These are phyloP conservation scores for Solanum bulbocastanum DNA, from an alignment of 257 asterid species.

Conservation along the genomic window DNA sequence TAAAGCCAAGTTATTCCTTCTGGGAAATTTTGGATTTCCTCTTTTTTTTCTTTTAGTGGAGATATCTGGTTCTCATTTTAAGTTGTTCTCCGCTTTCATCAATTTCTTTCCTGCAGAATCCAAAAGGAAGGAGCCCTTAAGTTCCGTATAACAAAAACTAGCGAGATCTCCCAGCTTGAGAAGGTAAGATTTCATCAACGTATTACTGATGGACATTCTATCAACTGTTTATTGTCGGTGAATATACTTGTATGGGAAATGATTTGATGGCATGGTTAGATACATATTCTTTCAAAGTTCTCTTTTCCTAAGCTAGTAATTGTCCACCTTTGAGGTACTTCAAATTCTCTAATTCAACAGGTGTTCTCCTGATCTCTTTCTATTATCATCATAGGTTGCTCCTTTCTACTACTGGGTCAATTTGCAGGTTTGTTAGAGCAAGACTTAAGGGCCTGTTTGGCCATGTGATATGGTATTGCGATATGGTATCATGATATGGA, in stretches of 20 bases:
- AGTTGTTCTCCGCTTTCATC: not conserved
- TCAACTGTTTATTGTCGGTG: not conserved
- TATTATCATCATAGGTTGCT: not conserved
- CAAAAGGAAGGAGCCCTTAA: constrained; percentile 86
- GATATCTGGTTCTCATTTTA: not conserved
- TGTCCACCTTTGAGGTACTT: not conserved
- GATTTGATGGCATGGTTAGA: not conserved
- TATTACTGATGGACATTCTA: not conserved
- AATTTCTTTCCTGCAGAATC: constrained; percentile 29
- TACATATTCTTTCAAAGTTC: not conserved
- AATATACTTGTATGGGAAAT: not conserved
- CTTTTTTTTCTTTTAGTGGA: not conserved
- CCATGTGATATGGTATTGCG: no score
- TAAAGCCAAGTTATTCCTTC: not conserved
- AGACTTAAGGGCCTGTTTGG: not conserved
- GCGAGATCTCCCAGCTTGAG: constrained; percentile 58
- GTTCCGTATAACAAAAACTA: constrained; percentile 53
- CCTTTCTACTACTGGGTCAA: not conserved
- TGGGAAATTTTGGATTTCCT: constrained; percentile 1
- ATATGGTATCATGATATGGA: no score
- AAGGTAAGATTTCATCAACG: constrained; percentile 37
- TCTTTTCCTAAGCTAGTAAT: not conserved
- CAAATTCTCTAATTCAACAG: not conserved
- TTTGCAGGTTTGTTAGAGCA: not conserved
- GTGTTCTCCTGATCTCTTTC: not conserved